These are phyloP conservation scores for Phaeosphaeria sp. DNA, from an alignment of 2,329 filamentous ascomycete genomes.

Conservation along the genomic window DNA sequence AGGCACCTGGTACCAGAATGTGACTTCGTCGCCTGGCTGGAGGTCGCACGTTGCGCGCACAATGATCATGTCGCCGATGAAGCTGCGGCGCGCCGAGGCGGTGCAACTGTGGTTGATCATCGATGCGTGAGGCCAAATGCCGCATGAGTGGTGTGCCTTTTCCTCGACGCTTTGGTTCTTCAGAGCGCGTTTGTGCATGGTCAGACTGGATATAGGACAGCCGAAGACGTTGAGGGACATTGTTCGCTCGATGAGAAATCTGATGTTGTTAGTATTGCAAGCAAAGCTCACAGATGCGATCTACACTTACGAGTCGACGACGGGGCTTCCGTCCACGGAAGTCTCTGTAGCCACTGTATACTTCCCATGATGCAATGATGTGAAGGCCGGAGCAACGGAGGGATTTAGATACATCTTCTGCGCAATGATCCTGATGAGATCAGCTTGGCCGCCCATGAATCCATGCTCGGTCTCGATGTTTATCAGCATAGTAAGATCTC, in stretches of 20 bases:
- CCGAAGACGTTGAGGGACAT: conserved; percentile 55
- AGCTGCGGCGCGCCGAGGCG: conserved; percentile 46
- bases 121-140: conserved; percentile 50
- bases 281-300: conserved; percentile 36
- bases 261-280: conserved; percentile 49
- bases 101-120: conserved; percentile 55
- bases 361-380: conserved; percentile 44
- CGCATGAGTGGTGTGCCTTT: conserved; percentile 23
- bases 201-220: conserved; percentile 28
- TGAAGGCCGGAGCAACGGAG: conserved; percentile 40
- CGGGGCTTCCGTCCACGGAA: neutral
- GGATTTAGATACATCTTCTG: conserved; percentile 58
- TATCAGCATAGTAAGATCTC: conserved; percentile 41
- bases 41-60: conserved; percentile 49
- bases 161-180: conserved; percentile 4
- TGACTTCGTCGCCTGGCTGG: conserved; percentile 19
- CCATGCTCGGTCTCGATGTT: conserved; percentile 44
- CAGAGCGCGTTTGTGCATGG: conserved; percentile 10
- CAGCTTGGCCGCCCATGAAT: conserved; percentile 48
- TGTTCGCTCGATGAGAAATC: conserved; percentile 55
- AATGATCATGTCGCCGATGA: conserved; percentile 48
- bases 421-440: conserved; percentile 50
- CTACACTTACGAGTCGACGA: neutral
- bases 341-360: conserved; percentile 38
- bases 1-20: conserved; percentile 17